Evolutionary conservation across 2,329 filamentous ascomycete genomes (phyloP), one percentile per base, ranked within the genome.

Genomic region (Raffaelea arxii): DNA sequence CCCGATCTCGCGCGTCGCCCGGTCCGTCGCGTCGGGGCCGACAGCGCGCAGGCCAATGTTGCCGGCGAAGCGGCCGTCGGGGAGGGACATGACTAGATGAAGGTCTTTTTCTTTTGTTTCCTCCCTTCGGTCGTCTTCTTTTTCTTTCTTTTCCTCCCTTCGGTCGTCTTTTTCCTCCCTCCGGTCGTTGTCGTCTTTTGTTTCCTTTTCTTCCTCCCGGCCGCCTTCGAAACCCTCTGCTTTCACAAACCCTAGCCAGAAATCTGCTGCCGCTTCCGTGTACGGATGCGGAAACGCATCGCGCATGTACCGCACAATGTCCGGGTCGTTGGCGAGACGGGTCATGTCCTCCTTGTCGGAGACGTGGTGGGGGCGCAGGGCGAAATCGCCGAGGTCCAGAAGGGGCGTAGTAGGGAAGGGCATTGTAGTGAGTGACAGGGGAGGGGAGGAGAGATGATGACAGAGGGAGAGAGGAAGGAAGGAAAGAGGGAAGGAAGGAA

Each of bases 281-380:
- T 75, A 75, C 0, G 73, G 73, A 10, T 52, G 55, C 3, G 71
- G 69, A 47, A 74, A 75, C 36, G 58, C 51, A 53, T 71, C 59
- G 47, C 66, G 65, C 63, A 77, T 63, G 53, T 59, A 62, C 11
- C 46, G 49, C 1, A 59, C 53, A 4, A 76, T 57, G 19, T 62
- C 51, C 10, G 56, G 55, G 49, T 68, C 60, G 58, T 74, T 64
- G 46, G 59, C 68, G 1, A 58, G 61, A 4, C 46, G 46, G 4
- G 64, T 53, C 27, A 68, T 42, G 19, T 57, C 50, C 4, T 56
- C 50, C 4, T 65, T 66, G 51, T 77, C 74, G 2, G 59, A 56
- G 5, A 48, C 49, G 23, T 57, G 50, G 48, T 60, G 68, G 25
- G 65, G 65, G 6, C 72, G 69, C 46, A 75, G 58, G 46, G 66